Base-by-base conservation (phyloP, 805 yeast genomes). In the Allodekkera sacchari region DNA sequence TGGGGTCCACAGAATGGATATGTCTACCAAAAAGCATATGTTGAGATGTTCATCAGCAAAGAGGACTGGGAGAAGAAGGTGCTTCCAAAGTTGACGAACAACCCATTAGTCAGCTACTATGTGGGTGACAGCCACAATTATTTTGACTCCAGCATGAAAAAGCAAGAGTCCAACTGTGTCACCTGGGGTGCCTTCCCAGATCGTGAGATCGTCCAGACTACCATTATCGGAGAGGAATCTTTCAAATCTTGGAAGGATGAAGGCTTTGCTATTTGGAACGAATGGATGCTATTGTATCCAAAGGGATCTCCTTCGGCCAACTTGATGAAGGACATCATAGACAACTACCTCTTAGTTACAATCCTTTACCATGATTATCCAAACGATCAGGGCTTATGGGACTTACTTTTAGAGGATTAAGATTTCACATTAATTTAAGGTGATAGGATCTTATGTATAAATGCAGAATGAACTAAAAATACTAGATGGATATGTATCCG, bases 111-210 rank as follows among this genome's bases (percentile, higher is more conserved):
- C 12, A 79, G 88, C 14, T 89, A 77, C 56, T 89, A 81, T 53
- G 68, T 74, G 17, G 87, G 92, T 23, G 85, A 79, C 52, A 55
- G 72, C 7, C 45, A 58, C 6, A 79, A 78, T 1, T 47, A 56
- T 7, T 76, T 83, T 40, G 61, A 65, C 18, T 71, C 92, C 3
- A 85, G 81, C 44, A 58, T 79, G 48, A 63, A 64, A 1, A 52
- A 62, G 1, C 64, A 59, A 11, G 58, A 72, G 21, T 77, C 85
- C 27, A 80, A 78, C 41, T 95, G 92, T 18, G 94, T 92, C 7
- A 92, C 98, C 1, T 92, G 98, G 98, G 98, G 97, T 40, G 95
- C 83, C 3, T 89, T 92, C 67, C 94, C 94, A 6, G 79, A 79
- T 55, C 74, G 87, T 41, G 95, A 85, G 50, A 78, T 87, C 22